Evolutionary conservation across 352 stramenopile genomes (phyloP), one percentile per base, ranked within the genome.

Genomic region (Blastocystis hominis): DNA sequence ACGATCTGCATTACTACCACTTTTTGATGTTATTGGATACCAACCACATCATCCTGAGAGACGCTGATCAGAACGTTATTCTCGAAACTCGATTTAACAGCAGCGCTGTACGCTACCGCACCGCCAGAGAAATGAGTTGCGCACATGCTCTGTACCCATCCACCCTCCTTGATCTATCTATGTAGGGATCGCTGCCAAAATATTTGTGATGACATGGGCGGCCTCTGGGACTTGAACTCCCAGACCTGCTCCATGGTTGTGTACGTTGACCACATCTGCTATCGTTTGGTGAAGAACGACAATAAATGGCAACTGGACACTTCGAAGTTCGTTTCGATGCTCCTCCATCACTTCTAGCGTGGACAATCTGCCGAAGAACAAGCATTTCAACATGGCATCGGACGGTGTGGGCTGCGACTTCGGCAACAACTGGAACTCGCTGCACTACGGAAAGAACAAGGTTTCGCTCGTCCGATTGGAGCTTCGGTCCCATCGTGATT

Each of bases 401-500:
- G 72, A 84, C 38, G 72, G 72, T 24, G 44, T 84, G 9, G 72
- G 72, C 36, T 84, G 72, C 56, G 72, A 84, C 56, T 84, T 68
- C 50, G 72, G 72, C 0, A 84, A 84, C 50, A 84, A 84, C 72
- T 84, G 72, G 72, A 84, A 84, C 38, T 84, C 72, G 4, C 13
- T 84, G 34, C 72, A 84, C 30, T 84, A 84, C 44, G 47, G 47
- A 47, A 84, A 84, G 47, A 44, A 66, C 36, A 66, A 66, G 72
- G 47, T 46, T 15, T 53, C 72, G 24, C 36, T 54, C 46, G 55
- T 84, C n/a, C 72, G 44, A 15, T 44, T 84, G 30, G 20, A 84
- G 72, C 50, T 84, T 34, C 72, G 72, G 5, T 84, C 72, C 10
- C 10, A 46, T 66, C 53, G 44, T 17, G 72, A 84, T 44, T 84